Evolutionary conservation across 139 green algal genomes (phyloP).

Genomic region (Picochlorum sp.): DNA sequence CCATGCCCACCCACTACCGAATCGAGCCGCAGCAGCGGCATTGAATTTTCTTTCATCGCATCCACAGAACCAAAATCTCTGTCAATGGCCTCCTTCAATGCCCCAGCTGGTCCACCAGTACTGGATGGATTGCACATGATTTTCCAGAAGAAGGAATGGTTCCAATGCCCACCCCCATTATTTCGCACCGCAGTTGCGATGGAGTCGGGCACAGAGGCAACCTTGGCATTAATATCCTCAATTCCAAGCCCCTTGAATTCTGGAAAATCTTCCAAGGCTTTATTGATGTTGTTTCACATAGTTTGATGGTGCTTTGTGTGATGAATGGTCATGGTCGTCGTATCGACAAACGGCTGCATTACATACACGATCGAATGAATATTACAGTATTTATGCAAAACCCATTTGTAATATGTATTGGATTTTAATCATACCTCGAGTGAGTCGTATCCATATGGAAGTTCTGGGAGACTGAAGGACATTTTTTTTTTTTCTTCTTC

Average conservation of each 20-base stretch:
- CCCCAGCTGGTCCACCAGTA: slow-evolving; percentile 31
- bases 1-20: slow-evolving; percentile 82
- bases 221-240: slow-evolving; percentile 43
- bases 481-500: not conserved
- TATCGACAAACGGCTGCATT: slow-evolving; percentile 71
- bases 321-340: slow-evolving; percentile 63
- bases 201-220: slow-evolving; percentile 42
- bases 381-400: too few species aligned
- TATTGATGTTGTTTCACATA: slow-evolving; percentile 78
- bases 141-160: slow-evolving; percentile 63
- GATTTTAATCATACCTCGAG: slow-evolving; percentile 15
- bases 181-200: slow-evolving; percentile 55
- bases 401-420: too few species aligned
- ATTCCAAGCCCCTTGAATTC: slow-evolving; percentile 53
- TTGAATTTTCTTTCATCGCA: slow-evolving; percentile 77
- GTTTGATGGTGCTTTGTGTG: slow-evolving; percentile 64
- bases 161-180: slow-evolving; percentile 44
- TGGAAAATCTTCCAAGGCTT: slow-evolving; percentile 50
- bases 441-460: slow-evolving; percentile 50
- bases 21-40: slow-evolving; percentile 51
- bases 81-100: slow-evolving; percentile 65
- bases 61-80: slow-evolving; percentile 52
- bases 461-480: slow-evolving; percentile 37
- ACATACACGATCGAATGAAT: not conserved
- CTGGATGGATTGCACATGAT: slow-evolving; percentile 33